Evolutionary conservation across 805 yeast genomes (phyloP).

Genomic region (Kodamaea fukazawae): DNA sequence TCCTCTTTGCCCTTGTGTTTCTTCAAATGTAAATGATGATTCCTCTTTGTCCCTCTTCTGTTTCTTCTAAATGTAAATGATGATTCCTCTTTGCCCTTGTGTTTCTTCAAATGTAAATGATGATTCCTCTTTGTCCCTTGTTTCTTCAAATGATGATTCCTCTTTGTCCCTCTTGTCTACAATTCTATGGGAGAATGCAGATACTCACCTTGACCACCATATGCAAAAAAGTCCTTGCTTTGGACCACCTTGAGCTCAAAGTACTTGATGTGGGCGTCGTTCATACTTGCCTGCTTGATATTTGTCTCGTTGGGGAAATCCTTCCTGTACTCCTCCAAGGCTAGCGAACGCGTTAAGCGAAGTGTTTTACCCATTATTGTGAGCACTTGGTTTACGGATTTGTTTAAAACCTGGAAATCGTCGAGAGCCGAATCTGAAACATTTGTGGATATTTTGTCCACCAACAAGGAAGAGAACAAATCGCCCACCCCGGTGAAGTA

Average conservation of each 20-base stretch:
- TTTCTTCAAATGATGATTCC: too few species aligned
- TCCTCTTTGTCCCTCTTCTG: too few species aligned
- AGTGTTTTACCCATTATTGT: slow-evolving; percentile 55
- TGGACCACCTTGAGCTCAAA: slow-evolving; percentile 72
- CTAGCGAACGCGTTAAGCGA: slow-evolving; percentile 43
- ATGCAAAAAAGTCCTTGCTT: slow-evolving; percentile 42
- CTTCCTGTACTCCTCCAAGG: slow-evolving; percentile 19
- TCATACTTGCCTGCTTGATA: slow-evolving; percentile 30
- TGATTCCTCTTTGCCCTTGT: too few species aligned
- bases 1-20: too few species aligned
- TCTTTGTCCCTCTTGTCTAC: too few species aligned
- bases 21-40: too few species aligned
- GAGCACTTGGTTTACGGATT: slow-evolving; percentile 53
- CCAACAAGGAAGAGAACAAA: slow-evolving; percentile 72
- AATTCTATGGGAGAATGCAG: slow-evolving; percentile 9
- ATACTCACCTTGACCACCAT: slow-evolving; percentile 24
- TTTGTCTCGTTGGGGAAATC: slow-evolving; percentile 3
- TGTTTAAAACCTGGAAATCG: slow-evolving; percentile 17
- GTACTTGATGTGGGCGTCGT: slow-evolving; percentile 60
- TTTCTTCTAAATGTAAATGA: too few species aligned
- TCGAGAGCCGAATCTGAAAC: slow-evolving; percentile 9
- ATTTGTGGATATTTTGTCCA: slow-evolving; percentile 53
- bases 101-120: too few species aligned
- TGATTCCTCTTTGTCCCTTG: too few species aligned
- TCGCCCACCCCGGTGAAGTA: slow-evolving; percentile 97